Evolutionary conservation across 169 alveolate genomes (phyloP), one percentile per base, ranked within the genome.

Genomic region (Pseudocohnilembus persalinus): DNA sequence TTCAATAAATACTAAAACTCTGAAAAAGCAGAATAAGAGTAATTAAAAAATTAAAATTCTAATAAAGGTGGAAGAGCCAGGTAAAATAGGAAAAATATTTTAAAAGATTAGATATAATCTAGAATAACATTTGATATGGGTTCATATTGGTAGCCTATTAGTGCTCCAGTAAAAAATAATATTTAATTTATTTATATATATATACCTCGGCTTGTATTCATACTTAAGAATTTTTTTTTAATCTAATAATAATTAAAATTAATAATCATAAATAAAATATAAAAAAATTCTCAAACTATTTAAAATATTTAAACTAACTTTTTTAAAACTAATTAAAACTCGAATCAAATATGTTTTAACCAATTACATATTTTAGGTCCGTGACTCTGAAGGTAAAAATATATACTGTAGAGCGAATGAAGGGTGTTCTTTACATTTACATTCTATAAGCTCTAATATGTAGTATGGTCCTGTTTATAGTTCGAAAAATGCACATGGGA

Each of bases 81-180:
- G 77, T 76, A 91, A 68, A 77, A 33, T 29, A 31, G 27, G 33
- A 76, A 25, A 29, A 72, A 77, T 73, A 85, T 72, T 34, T 73
- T 75, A n/a, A 63, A 73, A 49, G 31, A 76, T 63, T 73, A 29
- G 30, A 87, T 86, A 68, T 73, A 91, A 77, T 82, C 94, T 27
- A 74, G 49, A 75, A 91, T 94, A n/a, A 90, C 96, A 30, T 93
- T 92, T 81, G 91, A 94, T 83, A 92, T 88, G 75, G 97, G 97
- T 49, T 89, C 92, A n/a, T 82, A 73, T 75, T 94, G 97, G 97
- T 77, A 86, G 28, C 35, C 88, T 35, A 34, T 94, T 25, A 88
- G 77, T 33, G 88, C 97, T 30, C 97, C 97, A 76, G 35, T 32
- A 49, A 49, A 11, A 49, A 49, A n/a, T n/a, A n/a, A n/a, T n/a